Base-by-base conservation (phyloP, 2,329 filamentous ascomycete genomes). In the Cladosporium halotolerans region DNA sequence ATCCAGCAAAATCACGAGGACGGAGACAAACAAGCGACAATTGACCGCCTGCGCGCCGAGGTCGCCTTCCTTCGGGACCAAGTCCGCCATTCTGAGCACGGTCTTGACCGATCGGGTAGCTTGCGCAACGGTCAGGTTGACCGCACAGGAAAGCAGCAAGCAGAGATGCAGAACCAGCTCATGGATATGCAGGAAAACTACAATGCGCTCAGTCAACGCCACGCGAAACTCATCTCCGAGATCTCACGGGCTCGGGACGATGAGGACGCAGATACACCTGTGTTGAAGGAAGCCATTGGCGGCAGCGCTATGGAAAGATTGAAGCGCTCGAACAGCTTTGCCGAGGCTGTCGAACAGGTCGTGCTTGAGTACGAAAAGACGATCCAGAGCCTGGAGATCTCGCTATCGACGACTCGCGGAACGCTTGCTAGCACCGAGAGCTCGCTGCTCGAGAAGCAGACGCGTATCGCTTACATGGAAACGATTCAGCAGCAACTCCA, bases 311-410 rank as follows among this genome's bases (percentile, higher is more conserved):
- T 90, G 19, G 91, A 96, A 68, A 82, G 93, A 50, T 74, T 97
- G 59, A 95, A 96, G 68, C 85, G 93, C 39, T 99, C 95, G 14
- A 96, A 95, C 68, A 95, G 89, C 0, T 97, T 99, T 67, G 91
- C 92, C 1, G 87, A 95, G 67, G 92, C 92, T 28, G 92, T 99
- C 16, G 93, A 99, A 65, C 88, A 95, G 66, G 89, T 99, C 18
- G 89, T 99, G 3, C 76, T 97, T 45, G 93, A 99, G 71, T 99
- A 99, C 67, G 95, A 99, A 70, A 97, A 95, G 78, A 99, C 95
- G 0, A 99, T 99, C 46, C 91, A 97, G 68, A 86, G 83, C 50
- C 79, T 99, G 13, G 93, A 99, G 70, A 84, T 90, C 47, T 96
- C 91, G 1, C 80, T 99, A 11, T 91, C 91, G 0, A 93, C 84